Base-by-base conservation (phyloP, 2,329 filamentous ascomycete species). In the Cladosporium sp. region DNA sequence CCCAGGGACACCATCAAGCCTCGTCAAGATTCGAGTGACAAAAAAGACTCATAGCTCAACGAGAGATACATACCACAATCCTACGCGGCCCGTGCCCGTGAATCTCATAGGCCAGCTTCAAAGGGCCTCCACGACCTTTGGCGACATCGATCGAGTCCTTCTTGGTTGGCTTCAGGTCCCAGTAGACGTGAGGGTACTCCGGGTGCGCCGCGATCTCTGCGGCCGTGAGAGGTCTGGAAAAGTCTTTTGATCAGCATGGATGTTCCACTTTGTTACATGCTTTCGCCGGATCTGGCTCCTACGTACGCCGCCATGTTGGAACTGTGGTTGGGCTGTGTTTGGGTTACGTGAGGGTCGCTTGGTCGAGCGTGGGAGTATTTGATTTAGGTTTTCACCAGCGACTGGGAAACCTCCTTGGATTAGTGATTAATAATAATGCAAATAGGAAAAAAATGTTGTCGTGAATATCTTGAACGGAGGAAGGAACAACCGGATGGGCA, bases 31-130 rank as follows among this genome's bases (percentile, higher is more conserved):
- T n/a, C 16, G 6, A 21, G 36, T n/a, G 7, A n/a, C 36, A n/a
- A 3, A 10, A 10, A n/a, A n/a, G n/a, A n/a, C n/a, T n/a, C n/a
- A n/a, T n/a, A n/a, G n/a, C n/a, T n/a, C 36, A 18, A 7, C 18
- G 7, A 43, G 5, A 14, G 23, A 53, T 6, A 86, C 89, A 69
- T 82, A 95, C 91, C 71, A 92, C 82, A 69, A 95, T 79, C 80
- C 91, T 90, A 69, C 85, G 83, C 57, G 89, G 85, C 3, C 91
- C 92, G 67, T 84, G 80, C 64, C 92, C 91, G 79, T 96, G 92
- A 57, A 95, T 82, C 77, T 95, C 91, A 84, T 91, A 96, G 62
- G 86, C 83, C 61, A 96, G 87, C 54, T 90, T 85, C 69, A 96
- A 81, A 23, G 91, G 92, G 1, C 91, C 92, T 68, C 92, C 90